Conservation (phyloP, 495 filamentous ascomycete genomes). For the Margaritispora aquatica region DNA sequence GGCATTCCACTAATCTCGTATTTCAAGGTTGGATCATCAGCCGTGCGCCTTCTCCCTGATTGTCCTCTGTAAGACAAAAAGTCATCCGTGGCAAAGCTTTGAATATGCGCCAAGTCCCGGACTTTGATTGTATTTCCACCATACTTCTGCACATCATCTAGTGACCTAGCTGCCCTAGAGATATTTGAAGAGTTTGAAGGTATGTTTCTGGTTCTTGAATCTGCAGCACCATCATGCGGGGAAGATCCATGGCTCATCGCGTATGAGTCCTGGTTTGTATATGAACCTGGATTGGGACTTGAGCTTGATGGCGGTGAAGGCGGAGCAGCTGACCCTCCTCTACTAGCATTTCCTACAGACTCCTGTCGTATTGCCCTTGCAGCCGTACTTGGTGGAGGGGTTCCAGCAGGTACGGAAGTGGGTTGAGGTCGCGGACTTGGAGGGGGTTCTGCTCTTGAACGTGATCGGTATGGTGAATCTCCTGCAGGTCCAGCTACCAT, state of each 20-base stretch:
- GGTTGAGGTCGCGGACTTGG: conserved; percentile 21
- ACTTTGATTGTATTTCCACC: conserved; percentile 59
- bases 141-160: conserved; percentile 22
- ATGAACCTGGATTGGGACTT: conserved; percentile 8
- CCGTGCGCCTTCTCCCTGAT: conserved; percentile 32
- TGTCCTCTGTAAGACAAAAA: conserved; percentile 46
- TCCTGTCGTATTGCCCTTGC: conserved; percentile 2
- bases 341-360: background rate
- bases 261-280: conserved; percentile 10
- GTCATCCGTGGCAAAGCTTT: conserved; percentile 77
- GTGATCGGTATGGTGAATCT: conserved; percentile 19
- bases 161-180: conserved; percentile 14
- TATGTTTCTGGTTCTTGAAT: background rate
- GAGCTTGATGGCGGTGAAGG: conserved; percentile 19
- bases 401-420: background rate
- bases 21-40: conserved; percentile 39
- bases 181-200: conserved; percentile 8
- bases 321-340: background rate
- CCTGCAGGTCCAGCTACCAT: conserved; percentile 16
- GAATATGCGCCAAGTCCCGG: conserved; percentile 80
- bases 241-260: conserved; percentile 7
- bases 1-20: conserved; percentile 99
- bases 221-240: background rate
- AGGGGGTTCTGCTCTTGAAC: conserved; percentile 13
- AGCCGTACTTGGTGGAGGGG: conserved; percentile 10